A percentile compares a stretch with the other conserved stretches of the same genome.
phyloP scores from a whole-genome alignment of 139 green algal species.

The Diplosphaera chodatii region DNA sequence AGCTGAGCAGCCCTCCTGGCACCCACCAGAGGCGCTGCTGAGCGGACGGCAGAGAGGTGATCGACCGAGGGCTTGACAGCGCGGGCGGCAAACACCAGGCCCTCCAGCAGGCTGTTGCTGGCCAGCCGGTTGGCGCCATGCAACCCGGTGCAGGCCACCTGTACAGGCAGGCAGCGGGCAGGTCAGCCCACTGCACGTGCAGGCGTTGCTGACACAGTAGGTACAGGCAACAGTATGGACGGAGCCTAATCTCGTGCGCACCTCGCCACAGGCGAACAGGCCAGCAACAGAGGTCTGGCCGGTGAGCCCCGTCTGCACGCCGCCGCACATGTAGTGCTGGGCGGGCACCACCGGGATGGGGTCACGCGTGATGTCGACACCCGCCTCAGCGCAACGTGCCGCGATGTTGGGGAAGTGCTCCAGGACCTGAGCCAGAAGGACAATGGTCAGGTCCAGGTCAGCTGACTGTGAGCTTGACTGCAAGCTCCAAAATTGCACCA shows the following conservation, averaged over 20 bases:
- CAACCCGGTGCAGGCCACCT: conserved; percentile 51
- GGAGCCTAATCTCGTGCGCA: no score
- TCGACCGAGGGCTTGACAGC: conserved; percentile 69
- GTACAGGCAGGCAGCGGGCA: no score
- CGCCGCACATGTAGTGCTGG: conserved; percentile 97
- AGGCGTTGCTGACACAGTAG: no score
- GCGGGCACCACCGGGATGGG: conserved; percentile 92
- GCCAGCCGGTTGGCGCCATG: conserved; percentile 97
- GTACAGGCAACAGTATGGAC: no score
- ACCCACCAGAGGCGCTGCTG: not conserved
- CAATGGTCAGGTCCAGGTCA: no score
- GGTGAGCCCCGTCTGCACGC: conserved; percentile 79
- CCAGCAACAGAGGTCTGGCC: conserved; percentile 83
- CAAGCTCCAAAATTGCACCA: no score
- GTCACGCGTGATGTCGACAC: conserved; percentile 88
- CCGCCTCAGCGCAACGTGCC: conserved; percentile 49
- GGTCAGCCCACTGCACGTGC: no score
- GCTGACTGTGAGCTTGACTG: no score
- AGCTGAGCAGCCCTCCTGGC: no score
- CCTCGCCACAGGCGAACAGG: conserved; percentile 91
- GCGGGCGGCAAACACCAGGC: conserved; percentile 88
- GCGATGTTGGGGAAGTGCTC: conserved; percentile 95
- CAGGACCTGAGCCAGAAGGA: no score
- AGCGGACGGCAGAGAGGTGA: conserved; percentile 29
- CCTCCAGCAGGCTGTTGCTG: conserved; percentile 94